Evolutionary conservation across 768 basidiomycete species (phyloP), one percentile per base, ranked within the genome.

Genomic region (Auricularia sp.): DNA sequence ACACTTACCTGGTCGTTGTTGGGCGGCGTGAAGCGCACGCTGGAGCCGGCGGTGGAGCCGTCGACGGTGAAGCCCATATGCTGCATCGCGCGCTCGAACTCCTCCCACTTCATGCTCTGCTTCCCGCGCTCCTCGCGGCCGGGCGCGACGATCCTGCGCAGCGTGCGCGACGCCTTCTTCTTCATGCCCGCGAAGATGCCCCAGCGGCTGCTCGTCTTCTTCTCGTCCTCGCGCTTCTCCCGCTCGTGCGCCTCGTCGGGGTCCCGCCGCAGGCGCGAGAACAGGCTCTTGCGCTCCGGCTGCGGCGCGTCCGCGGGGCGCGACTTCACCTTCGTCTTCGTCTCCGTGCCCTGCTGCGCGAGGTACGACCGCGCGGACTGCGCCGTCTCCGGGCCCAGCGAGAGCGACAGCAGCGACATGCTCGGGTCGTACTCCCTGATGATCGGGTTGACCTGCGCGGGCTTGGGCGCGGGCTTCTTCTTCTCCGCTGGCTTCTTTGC

Each of bases 1-100:
- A 53, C 34, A 72, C 80, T 72, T 66, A 83, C 82, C 66, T 83
- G 81, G 51, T 69, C 72, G 53, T 72, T 70, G 68, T 85, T 77
- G 18, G 88, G 90, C 60, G 90, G 90, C 72, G 89, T 85, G 70
- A 92, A 92, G 43, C 89, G 82, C 42, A 92, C 90, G 72, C 88
- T 88, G 10, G 89, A 91, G 2, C 90, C 90, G 21, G 90, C 88
- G 2, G 88, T 89, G 65, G 84, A 84, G 3, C 87, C 87, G 70
- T 86, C 84, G 68, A 85, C 86, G 2, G 75, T 74, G 73, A 92
- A 92, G 42, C 90, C 90, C 83, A 92, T 85, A 59, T 87, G 87
- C 43, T 78, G 75, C 89, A 92, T 89, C 43, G 89, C 74, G 90
- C 91, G 68, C 1, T 8, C 71, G 71, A 93, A 90, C 64, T 83